Conservation (phyloP, 1,284 basidiomycete species). For the Cystobasidium slooffiae region DNA sequence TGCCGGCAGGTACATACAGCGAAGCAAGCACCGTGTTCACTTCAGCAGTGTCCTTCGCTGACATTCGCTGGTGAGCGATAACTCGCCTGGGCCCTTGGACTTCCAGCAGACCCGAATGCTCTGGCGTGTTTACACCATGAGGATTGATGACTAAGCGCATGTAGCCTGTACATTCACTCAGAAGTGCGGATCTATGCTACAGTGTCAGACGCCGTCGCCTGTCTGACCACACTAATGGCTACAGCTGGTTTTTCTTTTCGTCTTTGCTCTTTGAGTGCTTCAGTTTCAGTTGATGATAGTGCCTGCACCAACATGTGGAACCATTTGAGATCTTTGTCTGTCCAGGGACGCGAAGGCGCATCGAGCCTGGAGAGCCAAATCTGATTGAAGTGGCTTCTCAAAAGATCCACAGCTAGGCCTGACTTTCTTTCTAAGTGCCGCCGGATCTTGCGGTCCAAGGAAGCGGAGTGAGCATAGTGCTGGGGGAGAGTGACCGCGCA, state of each 20-base stretch:
- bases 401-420: conserved; percentile 76
- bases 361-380: conserved; percentile 64
- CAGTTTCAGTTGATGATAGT: conserved; percentile 14
- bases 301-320: conserved; percentile 30
- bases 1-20: neutral
- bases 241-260: conserved; percentile 7
- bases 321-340: conserved; percentile 10
- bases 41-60: too few species aligned
- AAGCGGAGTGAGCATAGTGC: conserved; percentile 72
- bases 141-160: neutral
- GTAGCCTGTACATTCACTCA: neutral
- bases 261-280: neutral
- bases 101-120: neutral
- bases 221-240: conserved; percentile 32
- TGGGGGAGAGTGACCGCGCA: conserved; percentile 54
- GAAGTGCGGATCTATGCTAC: conserved; percentile 11
- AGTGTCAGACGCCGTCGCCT: neutral
- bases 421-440: conserved; percentile 73
- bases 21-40: too few species aligned
- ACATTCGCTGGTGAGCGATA: too few species aligned
- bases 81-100: neutral
- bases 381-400: conserved; percentile 70
- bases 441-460: conserved; percentile 83
- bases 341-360: conserved; percentile 9
- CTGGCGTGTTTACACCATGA: neutral